phyloP scores from a whole-genome alignment of 345 rosid genomes.

The Citrus reticulata region DNA sequence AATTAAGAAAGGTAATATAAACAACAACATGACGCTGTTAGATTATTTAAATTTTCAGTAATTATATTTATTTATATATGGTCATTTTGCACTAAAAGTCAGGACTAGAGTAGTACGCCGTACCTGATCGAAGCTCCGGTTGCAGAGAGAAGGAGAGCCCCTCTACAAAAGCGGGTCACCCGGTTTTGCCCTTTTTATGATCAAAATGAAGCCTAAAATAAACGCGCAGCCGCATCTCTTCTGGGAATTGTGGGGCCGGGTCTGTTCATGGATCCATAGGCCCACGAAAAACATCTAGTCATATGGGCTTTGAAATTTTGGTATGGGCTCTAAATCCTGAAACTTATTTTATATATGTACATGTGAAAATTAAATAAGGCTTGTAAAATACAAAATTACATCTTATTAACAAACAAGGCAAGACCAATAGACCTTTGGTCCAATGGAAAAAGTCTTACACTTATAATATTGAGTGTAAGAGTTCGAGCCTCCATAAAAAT shows the following conservation, averaged over 20 bases:
- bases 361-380: not conserved
- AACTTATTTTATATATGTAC: not conserved
- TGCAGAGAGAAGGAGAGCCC: constrained; percentile 8
- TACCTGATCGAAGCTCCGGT: constrained; percentile 9
- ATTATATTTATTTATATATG: no score
- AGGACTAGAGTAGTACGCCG: not conserved
- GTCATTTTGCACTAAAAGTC: not conserved
- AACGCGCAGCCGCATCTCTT: constrained; percentile 1
- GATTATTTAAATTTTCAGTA: not conserved
- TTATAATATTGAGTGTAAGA: accelerated
- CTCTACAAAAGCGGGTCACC: constrained; percentile 2
- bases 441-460: accelerated
- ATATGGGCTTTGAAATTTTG: not conserved
- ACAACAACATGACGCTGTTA: not conserved
- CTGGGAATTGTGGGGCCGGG: not conserved
- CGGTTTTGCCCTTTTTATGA: not conserved
- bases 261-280: not conserved
- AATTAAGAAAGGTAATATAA: not conserved
- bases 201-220: constrained; percentile 1
- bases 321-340: not conserved
- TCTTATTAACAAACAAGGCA: not conserved
- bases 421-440: accelerated
- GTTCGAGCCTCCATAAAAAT: accelerated
- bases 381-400: not conserved
- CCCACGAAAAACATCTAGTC: not conserved